Base-by-base conservation (phyloP, 176 grass and related monocot species). In the Stipa capillata region DNA sequence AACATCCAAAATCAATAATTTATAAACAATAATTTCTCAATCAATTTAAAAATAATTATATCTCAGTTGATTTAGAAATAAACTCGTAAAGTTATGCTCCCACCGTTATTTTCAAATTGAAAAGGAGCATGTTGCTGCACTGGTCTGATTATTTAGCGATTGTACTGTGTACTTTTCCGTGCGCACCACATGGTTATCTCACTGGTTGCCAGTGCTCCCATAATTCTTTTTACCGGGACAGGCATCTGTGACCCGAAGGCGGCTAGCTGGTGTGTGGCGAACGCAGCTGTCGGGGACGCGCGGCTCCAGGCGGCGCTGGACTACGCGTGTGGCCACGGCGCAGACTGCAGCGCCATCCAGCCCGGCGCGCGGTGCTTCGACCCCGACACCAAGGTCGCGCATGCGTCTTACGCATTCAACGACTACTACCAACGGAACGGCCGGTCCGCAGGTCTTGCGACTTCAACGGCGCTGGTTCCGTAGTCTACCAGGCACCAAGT, bases 271-370 rank as follows among this genome's bases (percentile, higher is more conserved):
- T 94, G 91, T n/a, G 91, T 90, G 28, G 91, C 91, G 17, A 79
- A 79, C 14, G n/a, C 76, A 0, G 58, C 28, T 0, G 76, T 65
- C 43, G 76, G 59, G 12, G 76, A 66, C 51, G 43, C 43, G 15
- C 44, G 50, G 76, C 18, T 59, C 25, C 64, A 66, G 49, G 15
- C 64, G 49, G 78, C 48, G 24, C 64, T 68, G 49, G 63, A 80
- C 48, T 68, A 15, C 24, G 78, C 88, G 1, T 94, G 78, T 23
- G 78, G 78, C 33, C 20, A 63, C 39, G 88, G 85, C 16, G 91
- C 91, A 0, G 91, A 94, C 83, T 94, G 91, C 85, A 76, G 73
- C 24, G 53, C 68, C 36, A 94, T 94, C 59, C 91, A 94, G 78
- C 79, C 63, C 0, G 91, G 88, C 14, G 73, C 69, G 1, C 27